phyloP scores from a whole-genome alignment of 1,284 basidiomycete genomes.

The Neotropicomus parvogracilis region DNA sequence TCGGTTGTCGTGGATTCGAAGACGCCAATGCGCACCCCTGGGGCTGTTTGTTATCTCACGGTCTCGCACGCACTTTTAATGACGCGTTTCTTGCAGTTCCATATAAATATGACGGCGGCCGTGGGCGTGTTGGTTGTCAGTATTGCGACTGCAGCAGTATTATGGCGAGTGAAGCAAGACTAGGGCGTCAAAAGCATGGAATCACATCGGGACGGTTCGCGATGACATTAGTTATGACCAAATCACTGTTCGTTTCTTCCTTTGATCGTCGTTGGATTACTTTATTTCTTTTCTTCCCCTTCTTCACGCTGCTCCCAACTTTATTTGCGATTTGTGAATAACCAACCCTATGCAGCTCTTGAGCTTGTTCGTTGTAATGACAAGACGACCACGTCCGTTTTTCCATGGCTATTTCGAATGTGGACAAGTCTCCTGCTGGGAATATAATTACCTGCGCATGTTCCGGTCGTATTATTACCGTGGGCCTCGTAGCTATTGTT shows the following conservation, averaged over 20 bases:
- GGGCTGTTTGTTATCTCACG: slow-evolving; percentile 31
- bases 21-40: slow-evolving; percentile 20
- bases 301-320: slow-evolving; percentile 9
- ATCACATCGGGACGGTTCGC: slow-evolving; percentile 15
- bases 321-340: slow-evolving; percentile 27
- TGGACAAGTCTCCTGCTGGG: no score
- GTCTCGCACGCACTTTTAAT: slow-evolving; percentile 20
- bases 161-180: slow-evolving; percentile 61
- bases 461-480: no score
- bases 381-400: slow-evolving; percentile 8
- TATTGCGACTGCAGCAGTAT: slow-evolving; percentile 62
- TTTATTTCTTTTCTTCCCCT: slow-evolving; percentile 18
- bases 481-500: no score
- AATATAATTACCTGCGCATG: no score
- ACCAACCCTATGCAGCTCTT: slow-evolving; percentile 22
- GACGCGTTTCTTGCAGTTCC: slow-evolving; percentile 26
- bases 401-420: no score
- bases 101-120: slow-evolving; percentile 40
- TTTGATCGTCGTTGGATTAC: slow-evolving; percentile 18
- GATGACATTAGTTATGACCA: slow-evolving; percentile 17
- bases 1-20: slow-evolving; percentile 13
- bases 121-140: slow-evolving; percentile 58
- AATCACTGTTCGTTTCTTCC: background rate
- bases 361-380: slow-evolving; percentile 16
- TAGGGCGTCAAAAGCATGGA: slow-evolving; percentile 18